These are phyloP conservation scores for Solanum chiquidenum DNA, from an alignment of 257 asterid genomes.

Conservation along the genomic window DNA sequence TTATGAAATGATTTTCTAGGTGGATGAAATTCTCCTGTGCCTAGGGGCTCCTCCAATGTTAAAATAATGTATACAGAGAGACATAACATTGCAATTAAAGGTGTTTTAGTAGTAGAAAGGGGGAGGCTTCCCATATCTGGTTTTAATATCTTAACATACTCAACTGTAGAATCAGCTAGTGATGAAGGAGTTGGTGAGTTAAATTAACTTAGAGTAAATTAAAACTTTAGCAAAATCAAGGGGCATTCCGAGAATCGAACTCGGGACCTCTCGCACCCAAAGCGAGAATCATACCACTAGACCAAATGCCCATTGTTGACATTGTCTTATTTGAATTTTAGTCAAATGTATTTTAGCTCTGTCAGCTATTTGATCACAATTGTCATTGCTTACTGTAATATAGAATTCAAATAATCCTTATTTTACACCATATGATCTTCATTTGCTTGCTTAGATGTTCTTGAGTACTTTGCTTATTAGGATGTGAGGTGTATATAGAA, in stretches of 20 bases:
- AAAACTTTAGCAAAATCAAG: background rate
- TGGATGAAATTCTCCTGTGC: background rate
- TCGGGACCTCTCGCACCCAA: conserved; percentile 78
- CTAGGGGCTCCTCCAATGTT: background rate
- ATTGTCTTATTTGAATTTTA: background rate
- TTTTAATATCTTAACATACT: background rate
- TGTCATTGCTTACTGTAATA: background rate
- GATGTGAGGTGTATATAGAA: background rate
- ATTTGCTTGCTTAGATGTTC: background rate
- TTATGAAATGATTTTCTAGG: background rate
- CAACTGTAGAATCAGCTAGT: background rate
- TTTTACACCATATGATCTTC: background rate
- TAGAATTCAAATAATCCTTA: background rate
- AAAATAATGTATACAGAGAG: background rate
- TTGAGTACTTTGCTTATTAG: background rate
- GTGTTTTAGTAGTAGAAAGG: background rate
- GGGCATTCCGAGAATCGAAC: conserved; percentile 73
- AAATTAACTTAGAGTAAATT: background rate
- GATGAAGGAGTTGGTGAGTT: background rate
- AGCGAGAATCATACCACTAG: conserved; percentile 89
- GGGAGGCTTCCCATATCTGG: background rate
- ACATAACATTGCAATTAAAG: background rate
- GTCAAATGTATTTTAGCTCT: background rate
- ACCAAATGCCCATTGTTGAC: conserved; percentile 6
- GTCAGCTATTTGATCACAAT: background rate